phyloP scores from a whole-genome alignment of 179 eudicot species.

The Silene coronaria region DNA sequence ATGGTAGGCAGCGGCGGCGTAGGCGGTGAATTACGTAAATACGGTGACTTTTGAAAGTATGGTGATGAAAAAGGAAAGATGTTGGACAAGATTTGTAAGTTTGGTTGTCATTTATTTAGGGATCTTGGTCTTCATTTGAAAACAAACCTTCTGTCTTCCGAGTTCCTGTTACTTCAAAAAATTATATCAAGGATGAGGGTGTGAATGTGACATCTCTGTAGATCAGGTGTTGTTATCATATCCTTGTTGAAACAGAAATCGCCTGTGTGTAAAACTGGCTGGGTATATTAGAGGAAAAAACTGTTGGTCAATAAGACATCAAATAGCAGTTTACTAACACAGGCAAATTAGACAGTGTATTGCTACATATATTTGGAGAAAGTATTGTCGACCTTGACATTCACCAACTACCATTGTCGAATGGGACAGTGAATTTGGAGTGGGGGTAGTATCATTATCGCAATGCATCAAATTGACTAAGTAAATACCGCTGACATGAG shows the following conservation, averaged over 20 bases:
- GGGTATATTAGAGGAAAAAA: constrained; percentile 22
- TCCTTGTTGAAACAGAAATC: constrained; percentile 82
- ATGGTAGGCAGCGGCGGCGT: no score
- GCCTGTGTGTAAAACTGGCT: constrained; percentile 94
- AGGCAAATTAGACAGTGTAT: neutral
- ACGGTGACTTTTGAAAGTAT: no score
- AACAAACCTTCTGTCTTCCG: no score
- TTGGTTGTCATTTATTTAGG: no score
- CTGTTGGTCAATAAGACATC: constrained; percentile 3
- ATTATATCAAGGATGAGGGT: constrained; percentile 86
- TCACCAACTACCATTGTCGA: neutral
- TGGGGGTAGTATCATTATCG: neutral
- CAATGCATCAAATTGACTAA: constrained; percentile 2
- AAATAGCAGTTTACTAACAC: neutral
- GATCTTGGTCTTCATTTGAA: no score
- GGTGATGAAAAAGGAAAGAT: no score
- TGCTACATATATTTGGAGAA: neutral
- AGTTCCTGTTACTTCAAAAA: no score
- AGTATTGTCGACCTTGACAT: neutral
- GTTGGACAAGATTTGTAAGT: no score
- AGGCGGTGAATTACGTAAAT: no score
- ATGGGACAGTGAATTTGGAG: neutral
- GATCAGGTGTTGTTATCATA: constrained; percentile 36
- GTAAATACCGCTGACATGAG: neutral
- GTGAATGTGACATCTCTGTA: constrained; percentile 42